Base-by-base conservation (phyloP, 306 rosid species). In the Vigna radiata region DNA sequence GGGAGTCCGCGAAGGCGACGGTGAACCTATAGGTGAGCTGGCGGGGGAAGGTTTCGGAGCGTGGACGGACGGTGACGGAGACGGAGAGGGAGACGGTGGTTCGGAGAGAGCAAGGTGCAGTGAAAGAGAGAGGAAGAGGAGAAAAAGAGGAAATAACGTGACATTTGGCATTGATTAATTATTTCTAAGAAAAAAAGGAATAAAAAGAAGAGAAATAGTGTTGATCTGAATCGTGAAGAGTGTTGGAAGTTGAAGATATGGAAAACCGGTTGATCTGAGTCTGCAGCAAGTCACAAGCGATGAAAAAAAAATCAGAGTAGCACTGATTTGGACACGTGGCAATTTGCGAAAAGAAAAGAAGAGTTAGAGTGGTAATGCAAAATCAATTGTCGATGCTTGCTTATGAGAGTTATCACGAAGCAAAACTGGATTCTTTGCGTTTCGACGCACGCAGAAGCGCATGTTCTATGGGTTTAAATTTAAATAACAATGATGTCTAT, bases 141-240 rank as follows among this genome's bases (percentile, higher is more conserved):
- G 77, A 27, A 81, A 79, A 23, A 79, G 36, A 63, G 80, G 3
- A 48, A 33, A 37, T 58, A 82, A 72, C 36, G 29, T 27, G 18
- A 80, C 4, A 52, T 47, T 81, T 73, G 83, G 84, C 96, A 90
- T 93, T 87, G 73, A 19, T 67, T 48, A 75, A 17, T 58, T 58
- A 25, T 58, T 58, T 58, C 0, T 87, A 79, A 18, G 47, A 33
- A 76, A 29, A 29, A 36, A 62, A 11, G 0, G 86, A 81, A 12
- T 13, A 18, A 76, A 17, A 50, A 62, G 5, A 53, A 53, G 23
- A 17, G 10, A 19, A 54, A 18, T 12, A 12, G 3, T 44, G 49
- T 44, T 13, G 49, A 44, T 44, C 7, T 33, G 49, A 12, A 44
- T 12, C 13, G 15, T 11, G 49, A 11, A 11, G 48, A 43, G 48